Base-by-base conservation (phyloP, 176 grass and related monocot species). In the Bothriochloa decipiens region DNA sequence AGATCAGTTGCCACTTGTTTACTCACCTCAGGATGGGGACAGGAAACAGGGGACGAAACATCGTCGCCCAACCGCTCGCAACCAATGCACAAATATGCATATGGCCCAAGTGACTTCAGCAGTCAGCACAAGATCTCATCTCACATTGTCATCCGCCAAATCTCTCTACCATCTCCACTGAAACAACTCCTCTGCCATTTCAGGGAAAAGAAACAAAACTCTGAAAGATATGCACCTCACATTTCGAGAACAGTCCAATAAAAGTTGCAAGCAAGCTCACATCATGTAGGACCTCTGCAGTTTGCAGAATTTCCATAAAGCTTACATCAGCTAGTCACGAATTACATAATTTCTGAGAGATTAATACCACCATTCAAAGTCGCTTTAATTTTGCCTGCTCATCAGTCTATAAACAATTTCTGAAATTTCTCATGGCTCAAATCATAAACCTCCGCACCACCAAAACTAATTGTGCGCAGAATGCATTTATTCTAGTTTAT, bases 31-130 rank as follows among this genome's bases (percentile, higher is more conserved):
- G 78, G 45, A 46, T 60, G 36, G 12, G 22, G 57, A 78, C 61
- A 67, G 35, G 83, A 60, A 82, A 72, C 16, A 82, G 32, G 72
- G 52, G 15, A 68, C 17, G 64, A 89, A 90, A 42, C 83, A 78
- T 82, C 67, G 60, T 68, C 74, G 61, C 66, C 47, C 83, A 78
- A 82, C 79, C 43, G 66, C 45, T 75, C 18, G 25, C 78, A 86
- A 78, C 79, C 52, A 78, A 86, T 46, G 70, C 37, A 86, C 7
- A 28, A 65, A 15, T 65, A 82, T 36, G 35, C 35, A 36, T 68
- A 36, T 68, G 68, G 65, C 43, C 11, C 28, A 28, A 49, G 20
- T 29, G 67, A 47, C 45, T 47, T 47, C 45, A 47, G 45, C 45
- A 15, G 10, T 47, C 45, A 69, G 20, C 25, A 57, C 3, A 50